Evolutionary conservation across 2,329 filamentous ascomycete genomes (phyloP).

Genomic region (Ceratocystis cubensis): DNA sequence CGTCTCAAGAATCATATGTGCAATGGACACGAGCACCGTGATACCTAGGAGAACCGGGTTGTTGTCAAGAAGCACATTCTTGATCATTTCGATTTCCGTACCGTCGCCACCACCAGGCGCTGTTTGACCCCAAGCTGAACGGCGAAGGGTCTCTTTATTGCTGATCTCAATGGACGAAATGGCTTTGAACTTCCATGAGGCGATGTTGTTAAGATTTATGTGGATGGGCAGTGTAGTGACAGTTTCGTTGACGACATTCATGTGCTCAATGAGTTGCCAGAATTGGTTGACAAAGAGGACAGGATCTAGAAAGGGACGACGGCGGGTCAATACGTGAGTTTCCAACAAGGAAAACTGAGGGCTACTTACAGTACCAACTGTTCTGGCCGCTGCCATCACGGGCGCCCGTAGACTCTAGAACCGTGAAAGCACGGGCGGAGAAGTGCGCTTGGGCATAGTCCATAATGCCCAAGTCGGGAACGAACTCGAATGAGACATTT

Average conservation of each 20-base stretch:
- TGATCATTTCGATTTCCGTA: constrained; percentile 91
- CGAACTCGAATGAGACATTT: constrained; percentile 79
- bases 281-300: constrained; percentile 90
- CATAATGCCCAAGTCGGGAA: constrained; percentile 65
- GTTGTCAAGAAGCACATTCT: constrained; percentile 85
- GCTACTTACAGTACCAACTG: constrained; percentile 63
- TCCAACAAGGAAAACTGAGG: neutral
- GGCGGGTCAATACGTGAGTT: too few relatives aligned
- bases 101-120: constrained; percentile 74
- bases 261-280: constrained; percentile 87
- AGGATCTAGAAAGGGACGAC: constrained; percentile 38
- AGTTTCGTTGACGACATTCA: constrained; percentile 84
- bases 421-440: constrained; percentile 63
- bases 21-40: constrained; percentile 70
- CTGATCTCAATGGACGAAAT: constrained; percentile 77
- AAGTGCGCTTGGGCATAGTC: constrained; percentile 56
- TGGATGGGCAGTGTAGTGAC: constrained; percentile 70
- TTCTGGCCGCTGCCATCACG: constrained; percentile 76
- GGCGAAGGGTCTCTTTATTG: constrained; percentile 67
- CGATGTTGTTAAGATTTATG: constrained; percentile 69
- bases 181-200: constrained; percentile 80
- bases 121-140: constrained; percentile 60
- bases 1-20: constrained; percentile 91
- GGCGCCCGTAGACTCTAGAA: constrained; percentile 65
- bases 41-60: constrained; percentile 82